phyloP scores from a whole-genome alignment of 169 alveolate species.

The Plasmodium relictum region DNA sequence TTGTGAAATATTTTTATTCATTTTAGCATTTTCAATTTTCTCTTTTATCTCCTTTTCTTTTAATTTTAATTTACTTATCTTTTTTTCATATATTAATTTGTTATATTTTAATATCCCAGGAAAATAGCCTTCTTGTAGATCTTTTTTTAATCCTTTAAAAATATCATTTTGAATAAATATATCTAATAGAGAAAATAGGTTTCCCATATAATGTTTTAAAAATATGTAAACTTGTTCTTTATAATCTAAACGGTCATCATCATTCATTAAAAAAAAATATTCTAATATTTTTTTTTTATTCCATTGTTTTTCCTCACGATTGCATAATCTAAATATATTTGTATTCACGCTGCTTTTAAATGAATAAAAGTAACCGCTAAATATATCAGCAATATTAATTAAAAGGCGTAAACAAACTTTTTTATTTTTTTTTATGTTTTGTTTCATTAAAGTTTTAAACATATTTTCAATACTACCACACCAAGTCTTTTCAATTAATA shows the following conservation, averaged over 20 bases:
- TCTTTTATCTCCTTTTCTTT: slow-evolving; percentile 59
- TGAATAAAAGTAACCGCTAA: slow-evolving; percentile 58
- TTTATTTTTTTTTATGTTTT: slow-evolving; percentile 46
- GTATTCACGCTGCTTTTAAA: slow-evolving; percentile 11
- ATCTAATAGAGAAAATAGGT: slow-evolving; percentile 33
- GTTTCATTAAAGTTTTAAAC: slow-evolving; percentile 55
- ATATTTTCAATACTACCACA: slow-evolving; percentile 44
- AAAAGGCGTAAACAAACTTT: slow-evolving; percentile 69
- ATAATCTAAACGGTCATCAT: slow-evolving; percentile 35
- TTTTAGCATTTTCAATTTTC: neutral
- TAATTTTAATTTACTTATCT: slow-evolving; percentile 20
- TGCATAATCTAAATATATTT: slow-evolving; percentile 45
- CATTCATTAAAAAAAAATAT: slow-evolving; percentile 43
- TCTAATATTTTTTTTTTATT: slow-evolving; percentile 37
- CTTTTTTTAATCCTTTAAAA: slow-evolving; percentile 66
- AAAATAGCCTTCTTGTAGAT: slow-evolving; percentile 44
- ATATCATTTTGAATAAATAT: slow-evolving; percentile 35
- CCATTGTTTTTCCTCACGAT: slow-evolving; percentile 68
- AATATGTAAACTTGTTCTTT: slow-evolving; percentile 36
- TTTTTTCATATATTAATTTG: slow-evolving; percentile 61
- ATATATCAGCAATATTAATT: slow-evolving; percentile 68
- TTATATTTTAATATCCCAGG: slow-evolving; percentile 72
- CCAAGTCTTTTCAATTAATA: slow-evolving; percentile 73
- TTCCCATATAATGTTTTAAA: slow-evolving; percentile 8
- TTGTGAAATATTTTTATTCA: neutral